These are phyloP conservation scores for Arxiozyma slooffiae DNA, from an alignment of 1,139 yeast species.

Conservation along the genomic window DNA sequence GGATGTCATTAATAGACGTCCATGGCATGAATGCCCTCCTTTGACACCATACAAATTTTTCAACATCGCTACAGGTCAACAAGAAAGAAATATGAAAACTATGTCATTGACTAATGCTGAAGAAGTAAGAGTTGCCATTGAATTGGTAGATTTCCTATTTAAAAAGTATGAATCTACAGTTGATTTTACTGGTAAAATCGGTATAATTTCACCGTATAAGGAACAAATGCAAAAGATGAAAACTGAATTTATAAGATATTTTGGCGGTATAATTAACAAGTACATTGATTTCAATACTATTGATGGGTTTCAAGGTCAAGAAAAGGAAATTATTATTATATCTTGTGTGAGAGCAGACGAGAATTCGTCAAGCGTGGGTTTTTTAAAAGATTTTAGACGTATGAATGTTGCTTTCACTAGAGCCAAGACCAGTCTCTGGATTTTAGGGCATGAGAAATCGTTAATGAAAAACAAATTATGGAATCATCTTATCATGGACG, in stretches of 20 bases:
- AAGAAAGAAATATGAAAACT: constrained; percentile 51
- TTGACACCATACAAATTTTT: constrained; percentile 75
- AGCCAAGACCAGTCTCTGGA: constrained; percentile 88
- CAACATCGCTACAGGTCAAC: constrained; percentile 57
- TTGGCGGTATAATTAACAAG: constrained; percentile 53
- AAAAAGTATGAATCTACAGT: constrained; percentile 38
- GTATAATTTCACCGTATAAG: constrained; percentile 89
- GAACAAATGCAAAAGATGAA: constrained; percentile 65
- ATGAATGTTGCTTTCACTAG: constrained; percentile 95
- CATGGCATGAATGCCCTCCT: constrained; percentile 58
- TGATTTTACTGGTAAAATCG: constrained; percentile 63
- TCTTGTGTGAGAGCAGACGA: constrained; percentile 89
- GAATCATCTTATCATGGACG: constrained; percentile 57
- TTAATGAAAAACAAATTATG: constrained; percentile 57
- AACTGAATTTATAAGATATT: constrained; percentile 45
- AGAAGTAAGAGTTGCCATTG: constrained; percentile 68
- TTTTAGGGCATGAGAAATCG: constrained; percentile 67
- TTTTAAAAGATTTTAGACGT: constrained; percentile 79
- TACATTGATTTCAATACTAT: constrained; percentile 87
- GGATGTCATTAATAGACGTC: constrained; percentile 46
- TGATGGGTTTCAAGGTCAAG: constrained; percentile 98
- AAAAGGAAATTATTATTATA: constrained; percentile 83
- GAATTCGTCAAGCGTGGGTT: constrained; percentile 55
- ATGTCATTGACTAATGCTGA: constrained; percentile 59
- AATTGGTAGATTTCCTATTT: constrained; percentile 52